Percentiles rank a stretch among this genome's conserved stretches.
Evolutionary conservation across 495 filamentous ascomycete species (phyloP).

Genomic region (Penicillium goetzii): DNA sequence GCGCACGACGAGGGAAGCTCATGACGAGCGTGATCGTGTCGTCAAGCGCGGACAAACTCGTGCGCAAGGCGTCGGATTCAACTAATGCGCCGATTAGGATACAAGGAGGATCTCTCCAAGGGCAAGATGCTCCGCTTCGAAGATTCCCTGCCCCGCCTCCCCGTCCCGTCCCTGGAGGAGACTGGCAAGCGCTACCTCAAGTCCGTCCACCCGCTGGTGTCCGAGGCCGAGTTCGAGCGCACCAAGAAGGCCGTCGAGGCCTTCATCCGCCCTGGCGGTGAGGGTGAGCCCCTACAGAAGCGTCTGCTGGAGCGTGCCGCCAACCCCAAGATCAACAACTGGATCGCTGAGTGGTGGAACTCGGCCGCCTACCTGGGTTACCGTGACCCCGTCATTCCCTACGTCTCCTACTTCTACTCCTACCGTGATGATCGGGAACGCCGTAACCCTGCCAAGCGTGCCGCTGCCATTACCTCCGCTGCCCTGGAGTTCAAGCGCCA

Average conservation of each 20-base stretch:
- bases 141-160: constrained; percentile 88
- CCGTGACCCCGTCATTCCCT: constrained; percentile 95
- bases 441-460: constrained; percentile 87
- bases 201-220: constrained; percentile 82
- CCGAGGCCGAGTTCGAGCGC: constrained; percentile 68
- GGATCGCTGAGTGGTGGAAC: constrained; percentile 99
- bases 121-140: constrained; percentile 95
- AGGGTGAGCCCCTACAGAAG: constrained; percentile 85
- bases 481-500: constrained; percentile 91
- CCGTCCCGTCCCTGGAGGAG: constrained; percentile 92
- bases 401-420: constrained; percentile 99
- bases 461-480: constrained; percentile 84
- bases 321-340: constrained; percentile 86
- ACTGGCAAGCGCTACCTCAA: constrained; percentile 90
- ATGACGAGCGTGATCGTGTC: background rate
- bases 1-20: background rate
- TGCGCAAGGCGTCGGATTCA: background rate
- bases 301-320: constrained; percentile 80
- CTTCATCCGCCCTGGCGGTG: constrained; percentile 79
- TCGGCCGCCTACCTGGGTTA: constrained; percentile 86
- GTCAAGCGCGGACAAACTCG: background rate
- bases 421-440: constrained; percentile 91
- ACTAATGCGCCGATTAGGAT: constrained; percentile 58
- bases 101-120: constrained; percentile 89
- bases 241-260: constrained; percentile 82